Percentiles rank a stretch among this genome's conserved stretches.
These are phyloP conservation scores for Talaromyces liani DNA, from an alignment of 495 filamentous ascomycete species.

Conservation along the genomic window DNA sequence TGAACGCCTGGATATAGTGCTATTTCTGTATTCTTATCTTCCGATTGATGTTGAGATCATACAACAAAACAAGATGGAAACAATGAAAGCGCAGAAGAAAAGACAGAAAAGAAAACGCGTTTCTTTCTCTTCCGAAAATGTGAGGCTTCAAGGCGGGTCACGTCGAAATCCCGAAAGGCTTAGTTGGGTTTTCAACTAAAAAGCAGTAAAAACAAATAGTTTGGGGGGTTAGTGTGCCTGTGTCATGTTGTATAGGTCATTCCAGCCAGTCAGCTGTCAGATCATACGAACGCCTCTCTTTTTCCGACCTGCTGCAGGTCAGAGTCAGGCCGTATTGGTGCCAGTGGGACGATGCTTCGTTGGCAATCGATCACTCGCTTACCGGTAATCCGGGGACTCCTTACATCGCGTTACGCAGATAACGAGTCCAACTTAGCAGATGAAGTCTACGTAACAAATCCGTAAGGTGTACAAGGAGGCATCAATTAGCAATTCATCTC, in stretches of 20 bases:
- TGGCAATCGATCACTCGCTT: not conserved
- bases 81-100: not conserved
- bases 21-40: not conserved
- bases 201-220: not conserved
- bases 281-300: not conserved
- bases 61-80: not conserved
- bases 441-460: not conserved
- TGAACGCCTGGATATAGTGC: not conserved
- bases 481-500: not conserved
- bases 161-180: not conserved
- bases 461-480: not conserved
- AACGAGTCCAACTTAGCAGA: not conserved
- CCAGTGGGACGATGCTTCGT: slow-evolving; percentile 1
- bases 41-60: not conserved
- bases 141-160: not conserved
- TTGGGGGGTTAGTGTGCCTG: not conserved
- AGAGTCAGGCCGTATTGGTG: not conserved
- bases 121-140: not conserved
- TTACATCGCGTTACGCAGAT: not conserved
- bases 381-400: not conserved
- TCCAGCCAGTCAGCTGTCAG: not conserved
- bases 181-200: not conserved
- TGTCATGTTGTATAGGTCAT: not conserved
- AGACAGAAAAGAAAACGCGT: not conserved
- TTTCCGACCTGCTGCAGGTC: not conserved